These are phyloP conservation scores for Pseudogymnoascus sp. DNA, from an alignment of 2,329 filamentous ascomycete genomes.

Conservation along the genomic window DNA sequence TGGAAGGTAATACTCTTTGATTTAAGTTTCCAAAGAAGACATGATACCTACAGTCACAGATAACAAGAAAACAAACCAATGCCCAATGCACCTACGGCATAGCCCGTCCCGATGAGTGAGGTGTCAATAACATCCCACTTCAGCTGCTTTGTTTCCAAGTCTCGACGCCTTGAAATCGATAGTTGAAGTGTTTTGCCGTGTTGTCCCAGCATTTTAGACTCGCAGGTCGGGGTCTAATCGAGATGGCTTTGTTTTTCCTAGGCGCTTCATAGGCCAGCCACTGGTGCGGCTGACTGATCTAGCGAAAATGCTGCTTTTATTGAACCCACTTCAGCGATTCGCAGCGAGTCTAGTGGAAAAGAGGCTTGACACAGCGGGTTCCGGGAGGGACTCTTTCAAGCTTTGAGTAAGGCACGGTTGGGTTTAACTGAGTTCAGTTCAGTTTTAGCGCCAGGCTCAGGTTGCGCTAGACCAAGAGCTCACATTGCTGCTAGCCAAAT, in stretches of 20 bases:
- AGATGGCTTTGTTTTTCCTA: background rate
- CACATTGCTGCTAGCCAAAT: no score
- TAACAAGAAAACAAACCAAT: background rate
- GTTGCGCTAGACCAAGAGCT: no score
- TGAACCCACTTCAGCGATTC: background rate
- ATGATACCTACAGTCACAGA: background rate
- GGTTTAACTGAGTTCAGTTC: no score
- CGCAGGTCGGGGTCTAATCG: background rate
- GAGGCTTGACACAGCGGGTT: no score
- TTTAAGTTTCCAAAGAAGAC: background rate
- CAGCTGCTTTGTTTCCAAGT: background rate
- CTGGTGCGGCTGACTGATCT: background rate
- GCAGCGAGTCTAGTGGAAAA: no score
- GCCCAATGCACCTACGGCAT: background rate
- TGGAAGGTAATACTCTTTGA: background rate
- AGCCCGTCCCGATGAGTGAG: background rate
- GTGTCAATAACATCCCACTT: background rate
- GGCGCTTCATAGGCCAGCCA: background rate
- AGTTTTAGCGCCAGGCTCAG: no score
- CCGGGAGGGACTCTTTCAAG: no score
- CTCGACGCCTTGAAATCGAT: background rate
- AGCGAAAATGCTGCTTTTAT: background rate
- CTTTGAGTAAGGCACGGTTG: no score
- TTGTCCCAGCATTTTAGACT: background rate
- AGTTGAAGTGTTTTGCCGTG: background rate